Conservation (phyloP, 2,329 filamentous ascomycete species). For the Aureobasidium leucospermi region DNA sequence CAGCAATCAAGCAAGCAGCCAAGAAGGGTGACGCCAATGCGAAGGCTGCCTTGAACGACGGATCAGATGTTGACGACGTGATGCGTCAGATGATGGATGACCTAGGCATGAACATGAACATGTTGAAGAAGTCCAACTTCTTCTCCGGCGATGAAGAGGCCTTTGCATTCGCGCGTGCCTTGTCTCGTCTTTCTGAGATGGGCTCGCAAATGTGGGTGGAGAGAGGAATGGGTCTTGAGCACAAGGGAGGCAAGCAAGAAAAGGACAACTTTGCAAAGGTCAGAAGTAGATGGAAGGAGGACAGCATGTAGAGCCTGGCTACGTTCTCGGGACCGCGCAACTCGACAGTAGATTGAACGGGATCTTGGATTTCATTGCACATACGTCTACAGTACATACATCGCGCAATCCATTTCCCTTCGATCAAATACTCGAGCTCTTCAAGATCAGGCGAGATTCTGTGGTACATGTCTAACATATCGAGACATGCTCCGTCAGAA, state of each 20-base stretch:
- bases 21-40: constrained; percentile 21
- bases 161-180: constrained; percentile 86
- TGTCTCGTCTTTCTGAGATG: constrained; percentile 85
- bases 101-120: constrained; percentile 72
- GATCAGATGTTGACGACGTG: constrained; percentile 53
- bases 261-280: constrained; percentile 59
- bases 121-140: constrained; percentile 75
- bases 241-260: constrained; percentile 56
- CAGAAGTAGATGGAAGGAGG: constrained; percentile 60
- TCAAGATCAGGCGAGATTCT: background rate
- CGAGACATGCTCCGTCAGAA: background rate
- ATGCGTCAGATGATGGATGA: constrained; percentile 84
- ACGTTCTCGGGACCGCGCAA: background rate
- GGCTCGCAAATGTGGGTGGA: constrained; percentile 93
- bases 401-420: background rate
- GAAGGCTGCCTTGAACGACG: constrained; percentile 21
- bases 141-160: constrained; percentile 94
- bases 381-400: background rate
- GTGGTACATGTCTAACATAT: background rate
- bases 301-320: constrained; percentile 47
- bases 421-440: background rate
- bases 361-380: background rate
- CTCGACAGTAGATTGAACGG: background rate
- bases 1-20: constrained; percentile 35
- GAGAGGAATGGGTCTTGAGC: constrained; percentile 59